phyloP scores from a whole-genome alignment of 164 flowering plant species.

The Macadamia integrifolia region DNA sequence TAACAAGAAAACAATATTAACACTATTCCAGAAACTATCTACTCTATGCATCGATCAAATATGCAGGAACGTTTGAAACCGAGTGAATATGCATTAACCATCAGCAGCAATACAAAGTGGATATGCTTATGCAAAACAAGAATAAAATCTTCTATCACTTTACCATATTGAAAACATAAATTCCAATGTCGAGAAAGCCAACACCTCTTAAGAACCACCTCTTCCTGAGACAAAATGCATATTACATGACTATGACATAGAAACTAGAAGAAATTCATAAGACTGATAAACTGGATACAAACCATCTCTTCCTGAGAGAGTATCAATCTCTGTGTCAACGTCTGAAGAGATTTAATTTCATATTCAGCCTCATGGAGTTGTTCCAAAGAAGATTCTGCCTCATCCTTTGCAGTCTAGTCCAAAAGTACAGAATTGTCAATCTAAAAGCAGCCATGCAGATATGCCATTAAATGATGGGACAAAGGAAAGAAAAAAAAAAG shows the following conservation, averaged over 20 bases:
- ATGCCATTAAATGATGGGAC: neutral
- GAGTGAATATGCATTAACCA: too few relatives aligned
- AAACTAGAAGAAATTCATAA: neutral
- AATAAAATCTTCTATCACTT: neutral
- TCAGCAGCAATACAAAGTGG: too few relatives aligned
- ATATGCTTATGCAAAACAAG: neutral
- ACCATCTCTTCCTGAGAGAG: constrained; percentile 92
- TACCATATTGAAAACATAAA: constrained; percentile 75
- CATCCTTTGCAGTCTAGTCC: constrained; percentile 63
- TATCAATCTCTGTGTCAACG: constrained; percentile 52
- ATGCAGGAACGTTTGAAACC: too few relatives aligned
- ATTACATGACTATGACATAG: constrained; percentile 12
- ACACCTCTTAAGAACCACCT: constrained; percentile 92
- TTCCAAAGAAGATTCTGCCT: constrained; percentile 59
- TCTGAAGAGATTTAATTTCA: constrained; percentile 59
- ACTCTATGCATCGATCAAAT: too few relatives aligned
- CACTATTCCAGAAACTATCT: too few relatives aligned
- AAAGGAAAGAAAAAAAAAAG: constrained; percentile 7
- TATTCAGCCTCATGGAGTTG: constrained; percentile 57
- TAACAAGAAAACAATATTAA: too few relatives aligned
- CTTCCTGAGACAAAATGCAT: constrained; percentile 56
- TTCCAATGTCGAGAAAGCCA: constrained; percentile 98
- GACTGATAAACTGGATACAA: constrained; percentile 6
- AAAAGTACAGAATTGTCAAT: constrained; percentile 9
- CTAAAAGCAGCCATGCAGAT: neutral